Evolutionary conservation across 495 filamentous ascomycete species (phyloP).

Genomic region (Hamigera avellanea): DNA sequence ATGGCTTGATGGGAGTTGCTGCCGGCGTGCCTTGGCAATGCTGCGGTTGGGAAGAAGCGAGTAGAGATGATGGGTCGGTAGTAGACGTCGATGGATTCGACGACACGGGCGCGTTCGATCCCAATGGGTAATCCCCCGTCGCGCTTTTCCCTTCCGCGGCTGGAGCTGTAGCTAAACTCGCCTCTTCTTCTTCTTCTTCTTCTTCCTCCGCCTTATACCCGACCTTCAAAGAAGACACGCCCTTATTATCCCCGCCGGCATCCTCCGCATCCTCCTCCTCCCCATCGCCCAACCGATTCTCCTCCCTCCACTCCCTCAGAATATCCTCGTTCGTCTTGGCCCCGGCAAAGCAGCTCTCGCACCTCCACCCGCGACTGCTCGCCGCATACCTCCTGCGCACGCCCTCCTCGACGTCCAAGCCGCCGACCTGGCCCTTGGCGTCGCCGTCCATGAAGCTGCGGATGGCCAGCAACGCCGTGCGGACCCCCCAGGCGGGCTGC

Average conservation of each 20-base stretch:
- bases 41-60: too few species aligned
- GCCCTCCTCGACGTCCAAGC: constrained; percentile 58
- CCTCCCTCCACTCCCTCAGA: constrained; percentile 52
- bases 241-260: constrained; percentile 32
- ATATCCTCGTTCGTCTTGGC: constrained; percentile 59
- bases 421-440: constrained; percentile 67
- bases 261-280: constrained; percentile 22
- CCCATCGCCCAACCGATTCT: constrained; percentile 35
- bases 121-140: too few species aligned
- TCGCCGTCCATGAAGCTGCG: constrained; percentile 42
- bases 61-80: too few species aligned
- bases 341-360: constrained; percentile 46
- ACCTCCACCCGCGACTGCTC: constrained; percentile 50
- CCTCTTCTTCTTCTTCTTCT: constrained; percentile 31
- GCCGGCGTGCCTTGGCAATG: too few species aligned
- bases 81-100: too few species aligned
- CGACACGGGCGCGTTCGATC: too few species aligned
- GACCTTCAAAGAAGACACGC: constrained; percentile 17
- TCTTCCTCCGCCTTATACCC: constrained; percentile 29
- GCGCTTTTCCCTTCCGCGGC: too few species aligned
- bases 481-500: constrained; percentile 95
- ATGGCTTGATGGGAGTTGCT: too few species aligned
- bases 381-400: constrained; percentile 54
- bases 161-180: too few species aligned
- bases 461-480: constrained; percentile 45